Base-by-base conservation (phyloP, 257 asterid species). In the Fraxinus quadrangulata region DNA sequence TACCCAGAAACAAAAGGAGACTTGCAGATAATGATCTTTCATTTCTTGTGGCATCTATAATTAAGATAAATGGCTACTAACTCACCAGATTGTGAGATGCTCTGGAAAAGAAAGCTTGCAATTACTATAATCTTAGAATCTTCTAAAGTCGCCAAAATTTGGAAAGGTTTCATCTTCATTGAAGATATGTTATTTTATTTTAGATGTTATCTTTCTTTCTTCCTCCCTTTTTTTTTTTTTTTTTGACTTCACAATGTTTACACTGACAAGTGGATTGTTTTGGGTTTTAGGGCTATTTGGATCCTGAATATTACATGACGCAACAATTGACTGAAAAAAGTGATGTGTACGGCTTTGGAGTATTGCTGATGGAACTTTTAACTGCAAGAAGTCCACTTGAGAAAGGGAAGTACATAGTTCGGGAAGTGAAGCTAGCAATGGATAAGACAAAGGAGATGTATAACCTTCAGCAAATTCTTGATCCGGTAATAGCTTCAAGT, bases 221-320 rank as follows among this genome's bases (percentile, higher is more conserved):
- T 1, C 4, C 16, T 12, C 11, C 1, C 1, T 26, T 26, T 26
- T 26, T 26, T 26, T 26, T 26, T 26, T 26, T 26, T 12, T 4
- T 13, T 45, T 59, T 59, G 9, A 1, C 17, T 56, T 13, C n/a
- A 23, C 14, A 63, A 11, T 26, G 19, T 63, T 70, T 34, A 51
- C 3, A 36, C 21, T 42, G 26, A 49, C 37, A 33, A 63, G 8
- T 76, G 54, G 31, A 28, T 9, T 67, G 21, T 67, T 37, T 67
- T 23, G 71, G 39, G 72, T n/a, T n/a, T 66, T 34, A 94, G 99
- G 99, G 99, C 47, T 94, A 92, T 83, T 77, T 94, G 94, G 99
- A 94, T 86, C 99, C 99, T 0, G 99, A 94, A 74, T 94, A 94
- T 72, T 94, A 92, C 91, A 92, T 90, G 97, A 94, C 99, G 14